These are phyloP conservation scores for Camillea tinctor DNA, from an alignment of 2,329 filamentous ascomycete species.

Conservation along the genomic window DNA sequence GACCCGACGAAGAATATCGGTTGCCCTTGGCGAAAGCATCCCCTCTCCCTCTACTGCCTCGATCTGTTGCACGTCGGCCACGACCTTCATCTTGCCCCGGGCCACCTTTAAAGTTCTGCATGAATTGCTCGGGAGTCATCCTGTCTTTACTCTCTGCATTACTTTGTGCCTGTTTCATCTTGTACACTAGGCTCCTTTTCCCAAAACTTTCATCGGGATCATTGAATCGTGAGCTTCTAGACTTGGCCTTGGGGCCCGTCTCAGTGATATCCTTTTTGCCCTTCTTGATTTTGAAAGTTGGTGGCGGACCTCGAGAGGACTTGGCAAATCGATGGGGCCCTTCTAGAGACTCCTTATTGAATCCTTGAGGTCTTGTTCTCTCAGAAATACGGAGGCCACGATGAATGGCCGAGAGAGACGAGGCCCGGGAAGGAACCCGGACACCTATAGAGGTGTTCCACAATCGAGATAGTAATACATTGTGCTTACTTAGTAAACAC, in stretches of 20 bases:
- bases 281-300: slow-evolving; percentile 40
- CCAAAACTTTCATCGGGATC: slow-evolving; percentile 50
- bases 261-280: slow-evolving; percentile 54
- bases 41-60: too few species aligned
- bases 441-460: slow-evolving; percentile 6
- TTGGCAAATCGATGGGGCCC: slow-evolving; percentile 16
- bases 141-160: slow-evolving; percentile 31
- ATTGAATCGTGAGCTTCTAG: slow-evolving; percentile 52
- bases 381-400: slow-evolving; percentile 56
- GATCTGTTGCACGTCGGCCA: too few species aligned
- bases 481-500: slow-evolving; percentile 29
- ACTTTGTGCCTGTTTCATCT: slow-evolving; percentile 48
- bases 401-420: slow-evolving; percentile 69
- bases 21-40: too few species aligned
- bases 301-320: slow-evolving; percentile 23
- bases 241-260: slow-evolving; percentile 39
- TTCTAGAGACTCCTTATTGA: slow-evolving; percentile 27
- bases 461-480: slow-evolving; percentile 16
- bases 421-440: slow-evolving; percentile 36
- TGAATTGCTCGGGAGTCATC: background rate
- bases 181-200: slow-evolving; percentile 55
- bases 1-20: too few species aligned
- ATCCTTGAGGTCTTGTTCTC: slow-evolving; percentile 34
- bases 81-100: background rate
- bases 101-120: slow-evolving; percentile 7